phyloP scores from a whole-genome alignment of 805 yeast genomes.

The Ogataea naganishii region DNA sequence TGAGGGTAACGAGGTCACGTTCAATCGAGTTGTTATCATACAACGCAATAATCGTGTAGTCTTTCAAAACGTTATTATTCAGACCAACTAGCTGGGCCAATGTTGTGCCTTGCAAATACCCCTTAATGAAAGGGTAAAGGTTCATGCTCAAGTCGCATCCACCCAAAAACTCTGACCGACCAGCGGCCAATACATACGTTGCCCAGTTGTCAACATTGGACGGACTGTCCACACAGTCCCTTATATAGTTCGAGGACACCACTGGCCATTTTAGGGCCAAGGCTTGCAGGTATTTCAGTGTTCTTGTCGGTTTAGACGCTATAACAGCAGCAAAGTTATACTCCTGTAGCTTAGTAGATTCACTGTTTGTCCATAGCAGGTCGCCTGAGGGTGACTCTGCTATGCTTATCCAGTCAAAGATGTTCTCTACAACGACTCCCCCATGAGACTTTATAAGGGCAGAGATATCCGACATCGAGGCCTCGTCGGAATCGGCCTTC shows the following conservation, averaged over 20 bases:
- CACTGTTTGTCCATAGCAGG: neutral
- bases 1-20: constrained; percentile 19
- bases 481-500: neutral
- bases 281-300: constrained; percentile 69
- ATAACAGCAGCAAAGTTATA: constrained; percentile 58
- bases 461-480: no score
- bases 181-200: constrained; percentile 62
- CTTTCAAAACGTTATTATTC: constrained; percentile 27
- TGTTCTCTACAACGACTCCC: no score
- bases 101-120: constrained; percentile 21
- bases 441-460: no score
- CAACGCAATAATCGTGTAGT: constrained; percentile 26
- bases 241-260: constrained; percentile 47
- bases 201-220: constrained; percentile 28
- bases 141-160: constrained; percentile 38
- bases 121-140: constrained; percentile 31
- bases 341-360: neutral
- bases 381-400: neutral
- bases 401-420: neutral
- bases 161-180: constrained; percentile 36
- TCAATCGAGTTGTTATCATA: constrained; percentile 18
- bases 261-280: constrained; percentile 85
- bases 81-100: constrained; percentile 34
- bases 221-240: constrained; percentile 31
- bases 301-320: constrained; percentile 49